A percentile compares a stretch with the other conserved stretches of the same genome.
phyloP scores from a whole-genome alignment of 768 basidiomycete species.

The Lactarius deliciosus region DNA sequence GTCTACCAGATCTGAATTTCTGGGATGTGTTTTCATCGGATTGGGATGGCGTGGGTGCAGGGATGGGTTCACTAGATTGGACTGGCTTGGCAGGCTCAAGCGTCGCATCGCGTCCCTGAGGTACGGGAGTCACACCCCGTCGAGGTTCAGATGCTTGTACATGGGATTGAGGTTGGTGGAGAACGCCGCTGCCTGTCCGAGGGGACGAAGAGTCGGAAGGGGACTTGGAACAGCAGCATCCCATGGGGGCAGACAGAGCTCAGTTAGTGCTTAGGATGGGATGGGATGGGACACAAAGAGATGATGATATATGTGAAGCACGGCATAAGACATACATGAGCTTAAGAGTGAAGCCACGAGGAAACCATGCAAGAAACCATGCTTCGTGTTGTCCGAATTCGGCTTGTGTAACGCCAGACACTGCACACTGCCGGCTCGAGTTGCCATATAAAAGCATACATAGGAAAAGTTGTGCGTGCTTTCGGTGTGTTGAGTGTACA shows the following conservation, averaged over 20 bases:
- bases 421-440: neutral
- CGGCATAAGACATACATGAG: neutral
- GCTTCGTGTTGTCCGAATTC: neutral
- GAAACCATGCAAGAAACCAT: neutral
- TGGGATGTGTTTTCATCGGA: neutral
- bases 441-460: neutral
- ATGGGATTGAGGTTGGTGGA: neutral
- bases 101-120: neutral
- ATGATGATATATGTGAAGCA: neutral
- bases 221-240: neutral
- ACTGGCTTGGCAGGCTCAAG: neutral
- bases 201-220: neutral
- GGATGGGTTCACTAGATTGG: neutral
- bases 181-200: neutral
- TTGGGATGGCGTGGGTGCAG: neutral
- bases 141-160: neutral
- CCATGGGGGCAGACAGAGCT: neutral
- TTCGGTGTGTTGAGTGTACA: neutral
- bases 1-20: neutral
- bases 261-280: neutral
- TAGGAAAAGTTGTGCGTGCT: neutral
- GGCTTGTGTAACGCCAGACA: neutral
- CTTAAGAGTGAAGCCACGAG: neutral
- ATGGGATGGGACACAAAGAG: neutral
- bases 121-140: neutral